Conservation (phyloP, 148 eudicot species). For the Camellia japonica region DNA sequence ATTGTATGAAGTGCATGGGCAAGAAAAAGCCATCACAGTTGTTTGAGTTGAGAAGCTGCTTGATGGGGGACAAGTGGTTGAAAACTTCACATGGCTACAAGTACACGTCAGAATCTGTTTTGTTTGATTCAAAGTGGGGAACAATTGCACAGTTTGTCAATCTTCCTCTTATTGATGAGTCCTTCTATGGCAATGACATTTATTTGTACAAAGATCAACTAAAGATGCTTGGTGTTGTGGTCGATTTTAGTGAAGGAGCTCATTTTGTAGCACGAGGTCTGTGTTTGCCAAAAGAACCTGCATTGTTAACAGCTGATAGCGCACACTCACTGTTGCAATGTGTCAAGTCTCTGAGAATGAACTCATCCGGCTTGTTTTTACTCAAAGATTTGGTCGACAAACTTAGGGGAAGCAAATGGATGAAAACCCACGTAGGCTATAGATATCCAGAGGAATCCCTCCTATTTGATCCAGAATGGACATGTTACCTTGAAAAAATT, state of each 20-base stretch:
- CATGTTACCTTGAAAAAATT: constrained; percentile 7
- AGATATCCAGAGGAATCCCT: constrained; percentile 22
- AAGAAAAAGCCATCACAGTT: constrained; percentile 4
- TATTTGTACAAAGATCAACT: constrained; percentile 16
- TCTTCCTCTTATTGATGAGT: constrained; percentile 20
- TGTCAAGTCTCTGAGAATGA: constrained; percentile 8
- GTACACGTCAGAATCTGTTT: constrained; percentile 6
- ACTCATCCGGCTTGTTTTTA: background rate
- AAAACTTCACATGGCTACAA: constrained; percentile 18
- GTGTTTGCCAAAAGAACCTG: background rate
- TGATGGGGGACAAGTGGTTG: constrained; percentile 7
- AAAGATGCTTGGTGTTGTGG: constrained; percentile 22
- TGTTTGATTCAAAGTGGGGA: constrained; percentile 16
- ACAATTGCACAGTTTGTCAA: constrained; percentile 2
- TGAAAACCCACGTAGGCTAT: constrained; percentile 25
- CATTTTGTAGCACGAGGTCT: constrained; percentile 18
- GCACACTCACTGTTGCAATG: constrained; percentile 5
- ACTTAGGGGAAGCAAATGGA: constrained; percentile 16
- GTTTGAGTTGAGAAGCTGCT: background rate
- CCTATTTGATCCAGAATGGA: constrained; percentile 17
- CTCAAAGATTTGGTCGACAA: constrained; percentile 11
- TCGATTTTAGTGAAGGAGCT: constrained; percentile 16
- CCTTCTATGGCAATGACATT: constrained; percentile 15
- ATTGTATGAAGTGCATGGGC: constrained; percentile 13
- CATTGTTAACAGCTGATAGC: background rate